phyloP scores from a whole-genome alignment of 768 basidiomycete genomes.

The Collybia sordida region DNA sequence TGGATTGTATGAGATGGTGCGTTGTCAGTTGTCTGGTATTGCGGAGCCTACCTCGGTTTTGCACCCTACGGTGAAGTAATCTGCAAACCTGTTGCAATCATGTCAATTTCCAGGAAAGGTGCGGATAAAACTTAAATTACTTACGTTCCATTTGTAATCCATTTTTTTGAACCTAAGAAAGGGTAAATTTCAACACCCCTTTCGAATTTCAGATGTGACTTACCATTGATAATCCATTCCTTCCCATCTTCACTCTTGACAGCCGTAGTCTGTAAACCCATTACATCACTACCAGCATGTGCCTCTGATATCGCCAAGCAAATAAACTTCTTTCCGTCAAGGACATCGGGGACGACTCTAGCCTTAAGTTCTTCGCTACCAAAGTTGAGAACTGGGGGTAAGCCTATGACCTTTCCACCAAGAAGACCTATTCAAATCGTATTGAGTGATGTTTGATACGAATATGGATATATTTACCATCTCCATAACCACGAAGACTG shows the following conservation, averaged over 20 bases:
- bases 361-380: constrained; percentile 63
- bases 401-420: constrained; percentile 80
- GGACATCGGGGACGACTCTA: constrained; percentile 63
- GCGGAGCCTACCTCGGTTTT: constrained; percentile 48
- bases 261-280: constrained; percentile 76
- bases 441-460: constrained; percentile 4
- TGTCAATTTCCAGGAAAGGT: background rate
- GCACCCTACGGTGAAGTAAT: constrained; percentile 72
- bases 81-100: constrained; percentile 36
- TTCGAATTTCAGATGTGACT: background rate
- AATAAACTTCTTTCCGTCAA: constrained; percentile 80
- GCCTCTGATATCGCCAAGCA: constrained; percentile 89
- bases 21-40: background rate
- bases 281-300: constrained; percentile 84
- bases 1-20: constrained; percentile 53
- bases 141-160: constrained; percentile 78
- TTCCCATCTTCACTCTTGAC: constrained; percentile 81
- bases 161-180: constrained; percentile 66
- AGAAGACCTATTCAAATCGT: constrained; percentile 49
- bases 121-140: constrained; percentile 27
- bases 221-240: constrained; percentile 78
- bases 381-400: constrained; percentile 90
- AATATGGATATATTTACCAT: constrained; percentile 44
- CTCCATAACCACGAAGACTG: constrained; percentile 78
- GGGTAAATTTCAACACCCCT: background rate